Percentiles rank a stretch among this genome's conserved stretches.
Evolutionary conservation across 768 basidiomycete genomes (phyloP).

Genomic region (Boletus pseudo-olivaceus): DNA sequence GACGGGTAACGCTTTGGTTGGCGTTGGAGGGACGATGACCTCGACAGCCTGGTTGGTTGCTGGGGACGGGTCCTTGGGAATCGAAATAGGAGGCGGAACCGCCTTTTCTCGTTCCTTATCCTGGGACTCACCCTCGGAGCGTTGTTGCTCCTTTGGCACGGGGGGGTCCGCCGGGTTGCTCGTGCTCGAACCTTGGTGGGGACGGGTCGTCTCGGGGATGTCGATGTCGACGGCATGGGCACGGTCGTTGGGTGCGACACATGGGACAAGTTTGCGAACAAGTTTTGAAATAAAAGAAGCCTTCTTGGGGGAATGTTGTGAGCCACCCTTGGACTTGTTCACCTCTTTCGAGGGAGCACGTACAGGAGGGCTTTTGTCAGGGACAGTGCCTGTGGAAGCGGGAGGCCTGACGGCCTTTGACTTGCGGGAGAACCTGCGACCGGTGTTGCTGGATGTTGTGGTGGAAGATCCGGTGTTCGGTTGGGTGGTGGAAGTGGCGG

Average conservation of each 20-base stretch:
- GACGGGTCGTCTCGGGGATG: conserved; percentile 19
- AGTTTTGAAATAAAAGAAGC: conserved; percentile 59
- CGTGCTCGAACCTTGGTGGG: conserved; percentile 18
- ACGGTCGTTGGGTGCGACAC: conserved; percentile 50
- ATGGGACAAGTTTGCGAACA: conserved; percentile 62
- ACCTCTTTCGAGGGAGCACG: conserved; percentile 32
- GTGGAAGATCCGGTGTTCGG: conserved; percentile 34
- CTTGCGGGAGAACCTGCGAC: conserved; percentile 32
- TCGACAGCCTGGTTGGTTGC: conserved; percentile 31
- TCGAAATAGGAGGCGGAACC: conserved; percentile 20
- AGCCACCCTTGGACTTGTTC: conserved; percentile 34
- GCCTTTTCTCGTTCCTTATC: conserved; percentile 39
- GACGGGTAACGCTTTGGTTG: conserved; percentile 45
- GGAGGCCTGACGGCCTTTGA: conserved; percentile 18
- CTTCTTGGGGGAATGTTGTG: conserved; percentile 37
- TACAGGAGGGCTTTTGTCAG: conserved; percentile 31
- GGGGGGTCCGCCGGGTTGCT: conserved; percentile 21
- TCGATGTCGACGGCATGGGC: conserved; percentile 46
- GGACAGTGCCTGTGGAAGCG: conserved; percentile 15
- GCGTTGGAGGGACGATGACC: conserved; percentile 46
- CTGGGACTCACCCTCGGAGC: conserved; percentile 19
- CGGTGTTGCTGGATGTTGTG: conserved; percentile 14
- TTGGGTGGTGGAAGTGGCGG: conserved; percentile 42
- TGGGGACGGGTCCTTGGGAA: conserved; percentile 22
- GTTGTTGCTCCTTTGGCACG: conserved; percentile 30